A percentile compares a stretch with the other conserved stretches of the same genome.
Evolutionary conservation across 2,329 filamentous ascomycete genomes (phyloP).

Genomic region (Cadophora sp.): DNA sequence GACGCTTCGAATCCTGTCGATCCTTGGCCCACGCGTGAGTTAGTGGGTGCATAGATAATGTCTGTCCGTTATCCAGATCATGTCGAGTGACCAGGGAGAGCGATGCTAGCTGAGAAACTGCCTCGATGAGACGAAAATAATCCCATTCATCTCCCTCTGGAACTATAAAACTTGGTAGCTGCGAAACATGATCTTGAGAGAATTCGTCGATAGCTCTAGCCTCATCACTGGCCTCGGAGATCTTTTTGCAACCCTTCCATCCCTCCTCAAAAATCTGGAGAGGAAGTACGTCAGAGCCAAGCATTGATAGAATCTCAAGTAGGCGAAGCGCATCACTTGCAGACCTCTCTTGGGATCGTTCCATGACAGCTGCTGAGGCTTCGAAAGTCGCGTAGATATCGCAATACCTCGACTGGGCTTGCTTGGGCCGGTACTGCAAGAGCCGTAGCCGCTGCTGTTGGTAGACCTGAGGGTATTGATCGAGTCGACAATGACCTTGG

Average conservation of each 20-base stretch:
- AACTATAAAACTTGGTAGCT: slow-evolving; percentile 34
- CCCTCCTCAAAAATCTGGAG: slow-evolving; percentile 43
- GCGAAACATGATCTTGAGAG: slow-evolving; percentile 32
- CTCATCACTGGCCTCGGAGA: slow-evolving; percentile 15
- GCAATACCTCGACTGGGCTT: slow-evolving; percentile 45
- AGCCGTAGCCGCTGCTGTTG: slow-evolving; percentile 37
- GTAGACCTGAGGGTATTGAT: slow-evolving; percentile 31
- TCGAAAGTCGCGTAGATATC: slow-evolving; percentile 45
- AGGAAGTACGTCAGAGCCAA: slow-evolving; percentile 41
- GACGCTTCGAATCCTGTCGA: slow-evolving; percentile 24
- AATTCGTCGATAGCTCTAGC: slow-evolving; percentile 20
- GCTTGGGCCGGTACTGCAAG: slow-evolving; percentile 39
- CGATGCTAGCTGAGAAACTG: slow-evolving; percentile 41
- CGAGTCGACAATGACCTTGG: too few species aligned
- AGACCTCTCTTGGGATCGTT: slow-evolving; percentile 28
- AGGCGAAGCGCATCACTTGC: slow-evolving; percentile 43
- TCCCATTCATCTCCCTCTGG: slow-evolving; percentile 41
- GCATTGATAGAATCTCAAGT: slow-evolving; percentile 43
- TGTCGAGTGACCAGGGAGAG: slow-evolving; percentile 42
- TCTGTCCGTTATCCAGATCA: slow-evolving; percentile 9
- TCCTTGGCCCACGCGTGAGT: slow-evolving; percentile 37
- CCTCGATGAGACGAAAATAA: slow-evolving; percentile 39
- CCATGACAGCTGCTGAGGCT: slow-evolving; percentile 14
- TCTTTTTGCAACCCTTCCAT: slow-evolving; percentile 36
- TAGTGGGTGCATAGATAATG: slow-evolving; percentile 44